phyloP scores from a whole-genome alignment of 495 filamentous ascomycete genomes.

The Lepraria neglecta region DNA sequence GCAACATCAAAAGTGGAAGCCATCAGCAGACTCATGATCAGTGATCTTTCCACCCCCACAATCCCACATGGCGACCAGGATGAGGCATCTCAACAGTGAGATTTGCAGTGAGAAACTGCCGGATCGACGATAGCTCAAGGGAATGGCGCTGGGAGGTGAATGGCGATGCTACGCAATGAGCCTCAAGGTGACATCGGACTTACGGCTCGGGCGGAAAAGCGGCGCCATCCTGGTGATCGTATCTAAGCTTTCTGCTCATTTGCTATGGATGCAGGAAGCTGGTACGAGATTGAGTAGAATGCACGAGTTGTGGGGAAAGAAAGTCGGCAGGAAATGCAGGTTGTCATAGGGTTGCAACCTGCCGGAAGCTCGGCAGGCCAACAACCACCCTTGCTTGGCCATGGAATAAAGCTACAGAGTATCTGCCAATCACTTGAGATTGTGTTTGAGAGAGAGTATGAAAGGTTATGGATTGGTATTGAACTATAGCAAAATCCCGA shows the following conservation, averaged over 20 bases:
- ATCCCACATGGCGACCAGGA: not conserved
- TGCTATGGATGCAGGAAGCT: not conserved
- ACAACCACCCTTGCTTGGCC: no score
- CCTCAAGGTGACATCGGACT: conserved; percentile 5
- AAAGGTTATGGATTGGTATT: no score
- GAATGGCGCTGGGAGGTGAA: not conserved
- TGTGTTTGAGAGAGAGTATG: no score
- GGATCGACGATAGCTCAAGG: no score
- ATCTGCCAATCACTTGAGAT: no score
- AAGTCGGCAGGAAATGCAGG: no score
- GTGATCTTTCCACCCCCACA: not conserved
- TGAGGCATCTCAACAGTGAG: not conserved
- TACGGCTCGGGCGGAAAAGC: not conserved
- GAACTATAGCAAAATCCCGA: no score
- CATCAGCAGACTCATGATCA: not conserved
- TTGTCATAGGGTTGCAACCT: no score
- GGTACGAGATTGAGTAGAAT: not conserved
- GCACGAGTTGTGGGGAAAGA: no score
- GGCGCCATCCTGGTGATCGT: not conserved
- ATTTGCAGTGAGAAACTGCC: not conserved
- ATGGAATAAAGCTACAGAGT: no score
- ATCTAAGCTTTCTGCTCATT: not conserved
- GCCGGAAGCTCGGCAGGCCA: no score
- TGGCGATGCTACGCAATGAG: conserved; percentile 1
- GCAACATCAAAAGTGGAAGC: no score